phyloP scores from a whole-genome alignment of 1,284 basidiomycete genomes.

The Porodaedalea pini region DNA sequence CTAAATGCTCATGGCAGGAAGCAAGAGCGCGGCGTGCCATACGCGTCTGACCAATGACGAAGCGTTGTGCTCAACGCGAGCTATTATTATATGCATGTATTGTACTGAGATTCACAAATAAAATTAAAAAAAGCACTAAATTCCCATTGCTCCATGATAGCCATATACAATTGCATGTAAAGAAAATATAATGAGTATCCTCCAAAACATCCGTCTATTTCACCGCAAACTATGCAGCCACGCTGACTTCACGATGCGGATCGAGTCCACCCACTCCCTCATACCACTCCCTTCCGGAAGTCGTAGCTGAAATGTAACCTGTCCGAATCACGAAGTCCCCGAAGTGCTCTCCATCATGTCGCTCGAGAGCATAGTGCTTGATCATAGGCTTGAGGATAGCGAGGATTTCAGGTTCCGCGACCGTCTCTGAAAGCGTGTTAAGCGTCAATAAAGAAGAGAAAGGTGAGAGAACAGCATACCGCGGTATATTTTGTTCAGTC shows the following conservation, averaged over 20 bases:
- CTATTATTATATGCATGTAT: no score
- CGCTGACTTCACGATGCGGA: constrained; percentile 33
- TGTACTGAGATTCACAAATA: no score
- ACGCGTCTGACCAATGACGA: background rate
- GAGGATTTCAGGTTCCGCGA: constrained; percentile 92
- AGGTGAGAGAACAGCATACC: constrained; percentile 38
- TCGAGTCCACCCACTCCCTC: constrained; percentile 76
- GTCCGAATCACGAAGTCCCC: constrained; percentile 93
- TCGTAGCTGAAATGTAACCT: constrained; percentile 80
- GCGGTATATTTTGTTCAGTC: constrained; percentile 91
- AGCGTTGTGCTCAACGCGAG: no score
- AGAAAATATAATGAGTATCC: no score
- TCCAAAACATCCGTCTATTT: no score
- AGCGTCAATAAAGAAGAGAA: constrained; percentile 21
- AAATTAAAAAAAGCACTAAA: no score
- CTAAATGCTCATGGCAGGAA: background rate
- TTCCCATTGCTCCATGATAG: no score
- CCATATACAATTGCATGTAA: no score
- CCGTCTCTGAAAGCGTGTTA: constrained; percentile 61
- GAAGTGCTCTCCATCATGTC: constrained; percentile 87
- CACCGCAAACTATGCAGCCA: constrained; percentile 9
- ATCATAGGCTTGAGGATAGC: constrained; percentile 90
- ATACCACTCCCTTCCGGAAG: constrained; percentile 79
- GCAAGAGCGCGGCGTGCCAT: background rate
- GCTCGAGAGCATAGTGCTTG: constrained; percentile 87